Evolutionary conservation across 495 filamentous ascomycete species (phyloP), one percentile per base, ranked within the genome.

Genomic region (Neurospora sp.): DNA sequence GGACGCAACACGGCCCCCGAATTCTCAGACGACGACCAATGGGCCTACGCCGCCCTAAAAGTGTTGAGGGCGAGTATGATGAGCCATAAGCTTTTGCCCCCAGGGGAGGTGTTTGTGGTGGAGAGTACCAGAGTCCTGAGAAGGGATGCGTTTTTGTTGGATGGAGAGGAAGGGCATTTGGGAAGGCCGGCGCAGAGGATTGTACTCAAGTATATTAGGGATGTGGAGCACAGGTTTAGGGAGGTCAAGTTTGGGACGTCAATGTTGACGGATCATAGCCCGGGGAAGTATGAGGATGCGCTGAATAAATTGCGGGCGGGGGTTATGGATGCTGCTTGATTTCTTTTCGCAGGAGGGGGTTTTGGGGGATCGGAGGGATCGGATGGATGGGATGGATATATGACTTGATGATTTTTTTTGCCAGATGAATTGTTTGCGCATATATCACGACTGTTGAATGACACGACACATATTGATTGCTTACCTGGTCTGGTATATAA

Each of bases 221-320:
- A 92, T 77, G 89, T 91, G 71, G 90, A 92, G 75, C 82, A 82
- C 39, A 82, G 85, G 74, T 93, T 94, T 81, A 84, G 89, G 47
- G 91, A 94, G 79, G 82, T 94, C 71, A 83, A 85, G 68, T 93
- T 94, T 80, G 90, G 87, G 12, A 87, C 87, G 41, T 88, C 90
- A 40, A 92, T 93, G 90, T 82, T 94, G 81, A 84, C 86, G 70
- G 91, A 94, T 80, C 92, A 94, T 80, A 92, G 88, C 74, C 91
- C 92, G n/a, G 90, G 86, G 39, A 82, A 88, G 72, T 94, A 94
- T 80, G 92, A 94, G 82, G 86, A 82, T 69, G 79, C 81, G 20
- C 72, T 86, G 69, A 79, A 83, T 39, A 79, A 79, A 70, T 77
- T 86, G 65, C 78, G 73, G 38, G 45, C 72, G 10, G 83, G 83